A percentile compares a stretch with the other conserved stretches of the same genome.
phyloP scores from a whole-genome alignment of 2,329 filamentous ascomycete genomes.

The Talaromyces piceae region DNA sequence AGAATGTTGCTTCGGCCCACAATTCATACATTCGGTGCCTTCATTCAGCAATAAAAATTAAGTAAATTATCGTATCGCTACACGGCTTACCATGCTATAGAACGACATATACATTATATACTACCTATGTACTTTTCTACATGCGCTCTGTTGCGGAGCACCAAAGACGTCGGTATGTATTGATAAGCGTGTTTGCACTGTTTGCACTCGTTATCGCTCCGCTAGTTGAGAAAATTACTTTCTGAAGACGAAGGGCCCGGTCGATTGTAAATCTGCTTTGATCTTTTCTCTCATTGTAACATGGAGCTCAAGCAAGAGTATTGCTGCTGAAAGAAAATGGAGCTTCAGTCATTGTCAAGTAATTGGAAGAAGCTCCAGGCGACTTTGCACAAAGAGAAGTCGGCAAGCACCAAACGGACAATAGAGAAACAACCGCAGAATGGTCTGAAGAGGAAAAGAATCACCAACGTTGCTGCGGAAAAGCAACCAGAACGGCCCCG shows the following conservation, averaged over 20 bases:
- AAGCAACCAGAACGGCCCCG: conserved; percentile 18
- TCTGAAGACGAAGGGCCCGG: neutral
- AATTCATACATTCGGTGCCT: neutral
- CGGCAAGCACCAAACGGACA: neutral
- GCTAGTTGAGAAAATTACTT: conserved; percentile 4
- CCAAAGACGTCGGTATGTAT: neutral
- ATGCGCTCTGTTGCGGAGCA: no score
- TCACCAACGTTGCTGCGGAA: conserved; percentile 11
- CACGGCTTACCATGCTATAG: no score
- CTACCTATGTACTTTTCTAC: neutral
- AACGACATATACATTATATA: no score
- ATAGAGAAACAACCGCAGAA: conserved; percentile 21
- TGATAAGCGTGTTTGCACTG: conserved; percentile 6
- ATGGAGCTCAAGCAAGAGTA: neutral
- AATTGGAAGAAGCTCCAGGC: conserved; percentile 44
- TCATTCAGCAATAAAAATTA: neutral
- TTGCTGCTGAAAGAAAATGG: conserved; percentile 23
- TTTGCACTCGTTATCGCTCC: conserved; percentile 10
- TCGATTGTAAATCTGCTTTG: neutral
- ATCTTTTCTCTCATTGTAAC: neutral
- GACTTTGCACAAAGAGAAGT: conserved; percentile 21
- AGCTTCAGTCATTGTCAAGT: conserved; percentile 38
- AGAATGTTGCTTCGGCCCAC: neutral
- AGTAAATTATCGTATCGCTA: neutral
- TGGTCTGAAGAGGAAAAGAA: conserved; percentile 29